phyloP scores from a whole-genome alignment of 345 rosid genomes.

The Rhodamnia rubescens region DNA sequence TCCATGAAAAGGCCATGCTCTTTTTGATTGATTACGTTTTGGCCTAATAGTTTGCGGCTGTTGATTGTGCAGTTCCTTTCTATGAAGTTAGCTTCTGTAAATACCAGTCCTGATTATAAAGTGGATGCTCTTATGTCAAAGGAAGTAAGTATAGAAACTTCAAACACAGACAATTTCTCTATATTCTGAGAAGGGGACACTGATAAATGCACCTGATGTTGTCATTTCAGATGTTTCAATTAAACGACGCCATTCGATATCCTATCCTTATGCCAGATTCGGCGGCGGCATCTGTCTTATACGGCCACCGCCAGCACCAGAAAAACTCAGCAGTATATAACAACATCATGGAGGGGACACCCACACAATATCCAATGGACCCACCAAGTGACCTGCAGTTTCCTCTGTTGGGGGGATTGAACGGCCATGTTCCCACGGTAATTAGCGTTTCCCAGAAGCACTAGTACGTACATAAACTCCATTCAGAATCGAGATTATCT shows the following conservation, averaged over 20 bases:
- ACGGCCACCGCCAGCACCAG: slow-evolving; percentile 9
- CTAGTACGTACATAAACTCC: not conserved
- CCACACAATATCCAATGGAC: slow-evolving; percentile 23
- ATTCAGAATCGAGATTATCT: not conserved
- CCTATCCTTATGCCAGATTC: slow-evolving; percentile 45
- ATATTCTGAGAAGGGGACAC: not conserved
- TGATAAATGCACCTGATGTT: not conserved
- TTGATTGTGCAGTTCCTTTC: slow-evolving; percentile 64
- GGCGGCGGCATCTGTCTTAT: slow-evolving; percentile 34
- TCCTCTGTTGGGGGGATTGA: slow-evolving; percentile 26
- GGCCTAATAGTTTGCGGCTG: not conserved
- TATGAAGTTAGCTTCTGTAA: slow-evolving; percentile 86
- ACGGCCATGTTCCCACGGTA: slow-evolving; percentile 38
- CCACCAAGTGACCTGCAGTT: slow-evolving; percentile 28
- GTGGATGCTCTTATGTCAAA: slow-evolving; percentile 46
- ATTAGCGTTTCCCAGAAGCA: not conserved
- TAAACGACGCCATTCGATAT: slow-evolving; percentile 31
- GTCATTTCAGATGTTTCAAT: slow-evolving; percentile 32
- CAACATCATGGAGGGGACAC: slow-evolving; percentile 21
- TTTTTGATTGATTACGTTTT: not conserved
- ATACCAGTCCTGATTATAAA: slow-evolving; percentile 63
- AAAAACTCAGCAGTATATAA: slow-evolving; percentile 23
- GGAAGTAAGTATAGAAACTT: slow-evolving; percentile 41
- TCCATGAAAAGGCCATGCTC: not conserved
- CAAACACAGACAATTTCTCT: not conserved